Percentiles rank a stretch among this genome's conserved stretches.
Evolutionary conservation across 1,139 yeast species (phyloP).

Genomic region (Kazachstania sp.): DNA sequence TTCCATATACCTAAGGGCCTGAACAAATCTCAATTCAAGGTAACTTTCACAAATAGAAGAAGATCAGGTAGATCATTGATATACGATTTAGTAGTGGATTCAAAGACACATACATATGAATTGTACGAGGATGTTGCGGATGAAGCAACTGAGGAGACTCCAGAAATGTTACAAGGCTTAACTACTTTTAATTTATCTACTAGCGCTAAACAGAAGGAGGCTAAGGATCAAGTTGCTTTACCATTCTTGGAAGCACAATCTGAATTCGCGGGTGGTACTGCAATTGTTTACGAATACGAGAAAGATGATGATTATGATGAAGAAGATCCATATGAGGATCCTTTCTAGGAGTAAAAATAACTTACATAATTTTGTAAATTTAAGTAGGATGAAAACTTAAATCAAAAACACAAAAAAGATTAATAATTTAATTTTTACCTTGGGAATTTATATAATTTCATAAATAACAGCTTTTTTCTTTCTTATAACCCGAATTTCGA

Average conservation of each 20-base stretch:
- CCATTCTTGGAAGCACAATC: conserved; percentile 86
- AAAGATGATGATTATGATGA: conserved; percentile 86
- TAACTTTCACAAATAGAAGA: conserved; percentile 58
- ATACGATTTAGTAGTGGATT: conserved; percentile 48
- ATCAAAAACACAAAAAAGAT: too few species aligned
- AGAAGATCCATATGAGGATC: conserved; percentile 96
- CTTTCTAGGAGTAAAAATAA: conserved; percentile 43
- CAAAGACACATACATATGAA: conserved; percentile 42
- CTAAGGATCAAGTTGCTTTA: conserved; percentile 75
- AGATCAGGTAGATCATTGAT: conserved; percentile 73
- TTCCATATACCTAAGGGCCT: conserved; percentile 45
- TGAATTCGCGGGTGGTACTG: conserved; percentile 72
- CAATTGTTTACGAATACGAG: conserved; percentile 88
- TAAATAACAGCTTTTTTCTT: not conserved
- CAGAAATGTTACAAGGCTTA: conserved; percentile 51
- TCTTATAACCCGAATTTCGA: conserved; percentile 5
- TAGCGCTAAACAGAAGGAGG: conserved; percentile 62
- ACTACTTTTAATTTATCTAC: conserved; percentile 84
- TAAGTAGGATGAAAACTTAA: too few species aligned
- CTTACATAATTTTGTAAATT: not conserved
- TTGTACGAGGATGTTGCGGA: conserved; percentile 25
- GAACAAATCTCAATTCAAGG: conserved; percentile 41
- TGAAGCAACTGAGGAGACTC: conserved; percentile 34
- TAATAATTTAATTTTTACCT: not conserved
- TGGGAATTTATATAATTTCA: not conserved